Evolutionary conservation across 352 stramenopile species (phyloP).

Genomic region (Globisporangium orthogonon): DNA sequence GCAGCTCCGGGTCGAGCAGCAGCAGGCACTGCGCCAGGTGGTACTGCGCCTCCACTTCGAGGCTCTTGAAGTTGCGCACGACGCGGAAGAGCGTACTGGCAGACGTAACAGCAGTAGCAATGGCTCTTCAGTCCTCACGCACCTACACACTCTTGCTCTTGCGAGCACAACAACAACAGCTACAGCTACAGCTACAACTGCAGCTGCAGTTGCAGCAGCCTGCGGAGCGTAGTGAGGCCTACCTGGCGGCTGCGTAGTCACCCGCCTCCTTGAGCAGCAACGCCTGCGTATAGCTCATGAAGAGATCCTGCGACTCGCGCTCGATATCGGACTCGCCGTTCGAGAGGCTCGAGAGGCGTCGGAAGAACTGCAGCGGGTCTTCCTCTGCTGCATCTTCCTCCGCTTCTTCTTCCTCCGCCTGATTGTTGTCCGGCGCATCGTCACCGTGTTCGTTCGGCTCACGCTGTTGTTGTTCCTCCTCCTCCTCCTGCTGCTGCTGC

Average conservation of each 20-base stretch:
- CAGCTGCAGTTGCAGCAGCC: no score
- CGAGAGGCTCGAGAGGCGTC: conserved; percentile 8
- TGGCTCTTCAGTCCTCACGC: background rate
- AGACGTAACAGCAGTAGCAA: background rate
- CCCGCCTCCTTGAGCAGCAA: conserved; percentile 29
- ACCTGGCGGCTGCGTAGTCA: conserved; percentile 32
- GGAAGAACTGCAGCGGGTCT: conserved; percentile 26
- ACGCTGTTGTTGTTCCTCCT: background rate
- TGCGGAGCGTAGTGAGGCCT: background rate
- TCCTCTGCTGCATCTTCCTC: conserved; percentile 7
- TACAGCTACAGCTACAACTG: no score
- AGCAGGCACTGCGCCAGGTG: conserved; percentile 47
- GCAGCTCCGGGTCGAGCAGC: conserved; percentile 21
- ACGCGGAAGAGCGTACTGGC: conserved; percentile 21
- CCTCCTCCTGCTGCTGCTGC: no score
- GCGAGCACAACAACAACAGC: no score
- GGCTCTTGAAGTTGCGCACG: conserved; percentile 12
- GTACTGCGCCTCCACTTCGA: conserved; percentile 26
- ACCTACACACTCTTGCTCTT: background rate
- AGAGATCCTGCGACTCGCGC: conserved; percentile 16
- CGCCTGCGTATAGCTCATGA: conserved; percentile 33
- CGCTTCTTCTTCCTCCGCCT: conserved; percentile 2
- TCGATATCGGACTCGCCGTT: background rate
- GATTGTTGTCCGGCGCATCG: background rate
- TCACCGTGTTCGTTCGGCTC: background rate